Base-by-base conservation (phyloP, 768 basidiomycete species). In the Daedaleopsis nitida region DNA sequence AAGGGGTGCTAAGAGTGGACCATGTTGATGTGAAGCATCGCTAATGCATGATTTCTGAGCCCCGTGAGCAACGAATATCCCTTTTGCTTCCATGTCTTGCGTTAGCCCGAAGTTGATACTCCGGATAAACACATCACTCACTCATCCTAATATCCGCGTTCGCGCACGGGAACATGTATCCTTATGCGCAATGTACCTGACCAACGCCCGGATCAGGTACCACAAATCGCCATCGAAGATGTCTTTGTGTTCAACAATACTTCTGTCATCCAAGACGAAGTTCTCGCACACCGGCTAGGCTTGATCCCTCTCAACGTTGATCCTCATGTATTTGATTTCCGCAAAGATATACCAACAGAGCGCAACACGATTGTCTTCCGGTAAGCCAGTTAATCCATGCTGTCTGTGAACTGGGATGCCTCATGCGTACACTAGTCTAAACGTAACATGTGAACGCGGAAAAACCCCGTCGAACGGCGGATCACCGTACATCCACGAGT, bases 161-260 rank as follows among this genome's bases (percentile, higher is more conserved):
- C 27, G 7, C 7, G 27, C 27, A 32, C 27, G 27, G 7, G 27
- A 32, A 32, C 27, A 32, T 32, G 27, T n/a, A n/a, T n/a, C n/a
- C 44, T 39, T 23, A 17, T 42, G 49, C 11, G n/a, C 49, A 44
- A 42, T 42, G 27, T 3, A 32, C 39, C 39, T 14, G 16, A 37
- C 56, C 48, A 13, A 50, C 35, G 55, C 62, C 55, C 2, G 39
- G 10, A 39, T 24, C 68, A 96, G 94, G 91, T 98, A 0, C 97
- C 96, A 0, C 91, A 93, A 1, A 79, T 98, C 27, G 91, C 90
- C 45, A 88, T 98, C 54, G 97, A 98, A 70, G 80, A 89, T 64
- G 92, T 92, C 6, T 98, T 93, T 73, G 80, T 95, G 1, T 98
- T 89, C 86, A 88, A 96, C 76, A 99, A 99, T 76, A 98, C 94